These are phyloP conservation scores for Yamadazyma siamensis DNA, from an alignment of 1,139 yeast species.

Conservation along the genomic window DNA sequence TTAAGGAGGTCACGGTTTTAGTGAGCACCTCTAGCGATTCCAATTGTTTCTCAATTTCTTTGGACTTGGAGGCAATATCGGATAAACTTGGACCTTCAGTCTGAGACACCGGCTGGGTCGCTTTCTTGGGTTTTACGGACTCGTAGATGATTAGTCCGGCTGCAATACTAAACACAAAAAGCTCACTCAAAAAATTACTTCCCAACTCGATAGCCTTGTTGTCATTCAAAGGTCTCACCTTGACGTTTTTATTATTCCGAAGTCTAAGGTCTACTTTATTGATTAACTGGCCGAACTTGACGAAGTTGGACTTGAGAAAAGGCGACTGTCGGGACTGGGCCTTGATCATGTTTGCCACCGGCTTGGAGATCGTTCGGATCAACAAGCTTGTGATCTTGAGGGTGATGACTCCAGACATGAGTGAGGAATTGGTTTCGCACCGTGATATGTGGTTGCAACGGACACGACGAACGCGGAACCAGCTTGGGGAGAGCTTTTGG, in stretches of 20 bases:
- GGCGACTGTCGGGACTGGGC: slow-evolving; percentile 77
- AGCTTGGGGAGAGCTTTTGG: too few species aligned
- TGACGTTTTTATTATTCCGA: slow-evolving; percentile 61
- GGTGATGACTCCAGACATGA: slow-evolving; percentile 54
- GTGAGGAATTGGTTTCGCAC: background rate
- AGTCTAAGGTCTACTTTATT: slow-evolving; percentile 70
- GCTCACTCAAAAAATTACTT: slow-evolving; percentile 74
- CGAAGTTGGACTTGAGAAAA: slow-evolving; percentile 58
- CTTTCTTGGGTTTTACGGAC: slow-evolving; percentile 59
- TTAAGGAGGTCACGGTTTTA: slow-evolving; percentile 2
- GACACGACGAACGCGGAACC: too few species aligned
- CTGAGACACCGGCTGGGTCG: slow-evolving; percentile 26
- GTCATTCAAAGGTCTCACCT: slow-evolving; percentile 78
- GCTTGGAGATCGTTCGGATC: slow-evolving; percentile 77
- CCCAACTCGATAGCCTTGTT: slow-evolving; percentile 82
- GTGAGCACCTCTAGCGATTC: background rate
- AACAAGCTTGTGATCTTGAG: slow-evolving; percentile 72
- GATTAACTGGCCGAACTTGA: slow-evolving; percentile 67
- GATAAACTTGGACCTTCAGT: too few species aligned
- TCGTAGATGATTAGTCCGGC: slow-evolving; percentile 78
- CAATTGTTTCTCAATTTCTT: background rate
- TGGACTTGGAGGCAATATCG: background rate
- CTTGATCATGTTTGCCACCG: slow-evolving; percentile 71
- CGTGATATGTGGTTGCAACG: background rate
- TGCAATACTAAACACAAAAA: slow-evolving; percentile 75